phyloP scores from a whole-genome alignment of 768 basidiomycete species.

The Trametes sanguinea region DNA sequence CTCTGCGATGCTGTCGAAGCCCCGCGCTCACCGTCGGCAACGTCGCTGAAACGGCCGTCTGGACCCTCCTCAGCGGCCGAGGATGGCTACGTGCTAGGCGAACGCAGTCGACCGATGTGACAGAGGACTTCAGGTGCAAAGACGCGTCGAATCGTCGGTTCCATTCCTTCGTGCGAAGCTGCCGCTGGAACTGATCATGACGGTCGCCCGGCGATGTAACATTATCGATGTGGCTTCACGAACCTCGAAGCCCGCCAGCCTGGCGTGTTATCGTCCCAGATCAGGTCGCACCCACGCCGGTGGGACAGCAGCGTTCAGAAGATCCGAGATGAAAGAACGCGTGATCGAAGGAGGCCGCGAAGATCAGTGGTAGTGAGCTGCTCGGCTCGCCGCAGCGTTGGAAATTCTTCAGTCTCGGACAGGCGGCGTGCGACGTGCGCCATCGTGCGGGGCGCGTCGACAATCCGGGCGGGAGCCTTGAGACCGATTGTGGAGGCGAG shows the following conservation, averaged over 20 bases:
- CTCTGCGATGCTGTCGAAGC: conserved; percentile 9
- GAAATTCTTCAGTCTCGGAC: background rate
- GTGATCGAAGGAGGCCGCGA: conserved; percentile 12
- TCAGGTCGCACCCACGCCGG: conserved; percentile 14
- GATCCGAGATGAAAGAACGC: conserved; percentile 24
- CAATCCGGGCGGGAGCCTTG: background rate
- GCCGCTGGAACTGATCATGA: conserved; percentile 5
- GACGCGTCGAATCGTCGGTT: background rate
- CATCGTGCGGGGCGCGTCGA: background rate
- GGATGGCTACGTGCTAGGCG: background rate
- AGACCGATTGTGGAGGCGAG: background rate
- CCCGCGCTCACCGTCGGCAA: conserved; percentile 12
- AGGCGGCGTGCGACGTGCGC: background rate
- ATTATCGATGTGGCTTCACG: conserved; percentile 14
- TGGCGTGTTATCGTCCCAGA: conserved; percentile 9
- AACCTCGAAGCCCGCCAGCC: conserved; percentile 7
- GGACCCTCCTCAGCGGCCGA: background rate
- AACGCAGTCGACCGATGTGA: background rate
- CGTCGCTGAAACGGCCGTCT: conserved; percentile 5
- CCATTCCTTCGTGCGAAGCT: conserved; percentile 9
- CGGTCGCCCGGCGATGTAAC: conserved; percentile 1
- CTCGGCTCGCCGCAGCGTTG: conserved; percentile 5
- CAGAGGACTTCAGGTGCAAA: background rate
- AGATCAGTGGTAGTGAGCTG: conserved; percentile 11
- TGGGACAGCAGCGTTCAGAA: conserved; percentile 19